Conservation (phyloP, 2,329 filamentous ascomycete genomes). For the Calonectria leucothoes region DNA sequence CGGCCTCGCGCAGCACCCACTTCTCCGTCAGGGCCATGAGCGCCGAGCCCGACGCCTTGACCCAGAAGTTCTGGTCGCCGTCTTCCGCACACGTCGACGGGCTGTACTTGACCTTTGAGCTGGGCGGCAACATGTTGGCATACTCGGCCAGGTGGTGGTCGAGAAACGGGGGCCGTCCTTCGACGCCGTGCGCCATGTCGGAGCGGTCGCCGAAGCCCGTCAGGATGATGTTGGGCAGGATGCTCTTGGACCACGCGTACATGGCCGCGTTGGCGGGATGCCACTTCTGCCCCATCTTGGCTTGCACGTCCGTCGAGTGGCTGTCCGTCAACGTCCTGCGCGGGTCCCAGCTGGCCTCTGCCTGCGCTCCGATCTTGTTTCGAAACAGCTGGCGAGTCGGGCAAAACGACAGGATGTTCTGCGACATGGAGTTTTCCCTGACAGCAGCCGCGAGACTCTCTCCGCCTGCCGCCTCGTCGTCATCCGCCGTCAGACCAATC, state of each 20-base stretch:
- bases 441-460: neutral
- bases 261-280: neutral
- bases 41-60: neutral
- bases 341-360: neutral
- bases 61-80: neutral
- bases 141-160: slow-evolving; percentile 4
- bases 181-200: neutral
- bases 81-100: neutral
- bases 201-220: neutral
- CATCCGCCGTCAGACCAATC: neutral
- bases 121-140: neutral
- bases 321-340: neutral
- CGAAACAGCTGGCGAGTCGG: neutral
- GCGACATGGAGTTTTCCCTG: neutral
- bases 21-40: neutral
- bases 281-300: neutral
- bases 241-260: slow-evolving; percentile 1
- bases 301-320: neutral
- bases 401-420: neutral
- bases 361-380: neutral
- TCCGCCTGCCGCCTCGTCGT: too few species aligned
- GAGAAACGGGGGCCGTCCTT: slow-evolving; percentile 2
- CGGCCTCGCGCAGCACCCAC: slow-evolving; percentile 4
- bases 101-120: neutral
- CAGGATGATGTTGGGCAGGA: neutral